A percentile compares a stretch with the other conserved stretches of the same genome.
Conservation (phyloP, 805 yeast genomes). For the Yarrowia sp. region DNA sequence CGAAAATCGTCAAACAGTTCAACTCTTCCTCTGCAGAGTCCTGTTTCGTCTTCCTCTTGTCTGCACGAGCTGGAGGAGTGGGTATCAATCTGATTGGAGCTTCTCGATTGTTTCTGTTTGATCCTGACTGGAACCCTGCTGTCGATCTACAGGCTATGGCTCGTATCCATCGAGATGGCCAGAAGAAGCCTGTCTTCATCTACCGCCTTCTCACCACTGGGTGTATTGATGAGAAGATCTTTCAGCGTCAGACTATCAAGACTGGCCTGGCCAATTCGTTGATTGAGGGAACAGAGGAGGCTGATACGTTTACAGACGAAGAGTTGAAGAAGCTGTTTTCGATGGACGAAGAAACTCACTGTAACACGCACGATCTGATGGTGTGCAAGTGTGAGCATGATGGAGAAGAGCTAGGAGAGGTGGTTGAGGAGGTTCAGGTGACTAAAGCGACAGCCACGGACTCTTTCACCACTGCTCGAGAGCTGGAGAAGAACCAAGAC, state of each 20-base stretch:
- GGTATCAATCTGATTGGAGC: slow-evolving; percentile 93
- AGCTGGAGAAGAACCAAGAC: slow-evolving; percentile 18
- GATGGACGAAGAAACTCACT: slow-evolving; percentile 53
- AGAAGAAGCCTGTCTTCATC: slow-evolving; percentile 73
- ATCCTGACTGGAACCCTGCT: slow-evolving; percentile 98
- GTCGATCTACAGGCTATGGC: slow-evolving; percentile 95
- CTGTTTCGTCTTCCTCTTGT: slow-evolving; percentile 72
- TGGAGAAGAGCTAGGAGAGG: slow-evolving; percentile 13
- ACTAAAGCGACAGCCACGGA: slow-evolving; percentile 5
- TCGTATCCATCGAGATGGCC: slow-evolving; percentile 93
- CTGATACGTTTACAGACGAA: slow-evolving; percentile 66
- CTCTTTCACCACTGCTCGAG: slow-evolving; percentile 19
- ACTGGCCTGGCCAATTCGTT: slow-evolving; percentile 78
- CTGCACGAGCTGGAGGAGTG: slow-evolving; percentile 93
- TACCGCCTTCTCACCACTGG: slow-evolving; percentile 89
- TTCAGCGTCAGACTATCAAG: slow-evolving; percentile 89
- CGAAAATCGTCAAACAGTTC: slow-evolving; percentile 69
- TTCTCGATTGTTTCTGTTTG: slow-evolving; percentile 80
- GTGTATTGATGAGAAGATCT: slow-evolving; percentile 90
- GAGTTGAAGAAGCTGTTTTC: slow-evolving; percentile 81
- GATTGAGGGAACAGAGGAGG: slow-evolving; percentile 53
- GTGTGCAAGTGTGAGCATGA: slow-evolving; percentile 45
- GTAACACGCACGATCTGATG: slow-evolving; percentile 81
- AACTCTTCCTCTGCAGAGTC: slow-evolving; percentile 56
- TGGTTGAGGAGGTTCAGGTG: slow-evolving; percentile 6